A percentile compares a stretch with the other conserved stretches of the same genome.
Evolutionary conservation across 2,329 filamentous ascomycete species (phyloP).

Genomic region (Cytospora leucostoma): DNA sequence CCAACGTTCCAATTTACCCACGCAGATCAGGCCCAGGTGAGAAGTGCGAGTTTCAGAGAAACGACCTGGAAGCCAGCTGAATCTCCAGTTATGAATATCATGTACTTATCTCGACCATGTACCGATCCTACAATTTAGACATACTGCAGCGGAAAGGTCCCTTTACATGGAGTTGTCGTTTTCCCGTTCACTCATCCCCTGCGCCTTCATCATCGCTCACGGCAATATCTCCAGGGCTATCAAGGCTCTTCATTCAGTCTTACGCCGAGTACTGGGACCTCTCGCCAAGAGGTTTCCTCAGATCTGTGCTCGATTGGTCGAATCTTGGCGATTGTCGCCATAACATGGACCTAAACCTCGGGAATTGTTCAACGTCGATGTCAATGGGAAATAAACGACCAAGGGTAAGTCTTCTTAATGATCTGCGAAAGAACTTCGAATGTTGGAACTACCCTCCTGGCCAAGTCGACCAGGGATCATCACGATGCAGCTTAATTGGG

Average conservation of each 20-base stretch:
- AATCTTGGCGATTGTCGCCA: not conserved
- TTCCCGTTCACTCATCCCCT: not conserved
- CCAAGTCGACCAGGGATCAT: slow-evolving; percentile 1
- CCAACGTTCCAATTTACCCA: too few species aligned
- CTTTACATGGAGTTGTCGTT: slow-evolving; percentile 1
- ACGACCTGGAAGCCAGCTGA: too few species aligned
- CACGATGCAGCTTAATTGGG: not conserved
- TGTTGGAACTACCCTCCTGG: not conserved
- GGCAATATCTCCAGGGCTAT: not conserved
- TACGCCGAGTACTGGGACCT: not conserved
- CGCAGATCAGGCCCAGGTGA: too few species aligned
- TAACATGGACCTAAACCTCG: not conserved
- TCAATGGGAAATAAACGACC: too few species aligned
- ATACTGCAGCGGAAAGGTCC: not conserved
- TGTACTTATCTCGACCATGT: too few species aligned
- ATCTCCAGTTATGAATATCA: too few species aligned
- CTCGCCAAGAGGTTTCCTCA: slow-evolving; percentile 13
- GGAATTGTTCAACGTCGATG: too few species aligned
- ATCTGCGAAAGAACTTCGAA: not conserved
- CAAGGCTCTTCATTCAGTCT: slow-evolving; percentile 13
- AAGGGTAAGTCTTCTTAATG: too few species aligned
- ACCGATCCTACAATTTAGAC: too few species aligned
- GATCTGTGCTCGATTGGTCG: not conserved
- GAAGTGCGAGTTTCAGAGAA: too few species aligned
- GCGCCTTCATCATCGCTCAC: not conserved